Evolutionary conservation across 352 stramenopile species (phyloP), one percentile per base, ranked within the genome.

Genomic region (Peronospora destructor): DNA sequence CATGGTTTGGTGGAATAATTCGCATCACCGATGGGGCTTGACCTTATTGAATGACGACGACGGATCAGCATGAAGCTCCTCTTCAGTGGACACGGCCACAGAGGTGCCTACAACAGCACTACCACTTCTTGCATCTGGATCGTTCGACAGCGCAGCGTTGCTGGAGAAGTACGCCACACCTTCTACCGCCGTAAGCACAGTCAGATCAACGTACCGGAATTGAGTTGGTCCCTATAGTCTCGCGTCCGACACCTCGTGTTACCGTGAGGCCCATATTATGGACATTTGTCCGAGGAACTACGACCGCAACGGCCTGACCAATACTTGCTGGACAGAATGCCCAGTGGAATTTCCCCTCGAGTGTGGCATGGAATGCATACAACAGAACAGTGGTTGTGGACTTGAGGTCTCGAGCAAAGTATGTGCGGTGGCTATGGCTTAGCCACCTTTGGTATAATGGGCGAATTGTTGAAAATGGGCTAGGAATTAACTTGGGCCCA

Each of bases 261-360:
- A 84, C 51, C 69, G 74, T 16, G 76, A 80, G 51, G 74, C 60
- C 2, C 56, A 71, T 45, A 49, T 59, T n/a, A 50, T 38, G 23
- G 69, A 66, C 28, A 54, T 52, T 1, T 85, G 74, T 40, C 57
- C 69, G 1, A 46, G 51, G 6, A 68, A 72, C 1, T 86, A 83
- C 58, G 49, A 68, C 33, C 59, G 53, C 19, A 77, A 64, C 1
- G 44, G 73, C 28, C 59, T 59, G 12, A 68, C 53, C 0, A 30
- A 30, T 30, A 30, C 26, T 10, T 90, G 79, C 52, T 90, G 76
- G 79, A 66, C 76, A 0, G 61, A 87, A 45, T 91, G 80, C 33
- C 80, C 80, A 0, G 49, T 88, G 7, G 62, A 84, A 30, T 91
- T 86, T 61, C 80, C 80, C 0, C 75, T 91, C 14, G 52, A 84